A percentile compares a stretch with the other conserved stretches of the same genome.
phyloP scores from a whole-genome alignment of 768 basidiomycete species.

The Leccinum sublutescens region DNA sequence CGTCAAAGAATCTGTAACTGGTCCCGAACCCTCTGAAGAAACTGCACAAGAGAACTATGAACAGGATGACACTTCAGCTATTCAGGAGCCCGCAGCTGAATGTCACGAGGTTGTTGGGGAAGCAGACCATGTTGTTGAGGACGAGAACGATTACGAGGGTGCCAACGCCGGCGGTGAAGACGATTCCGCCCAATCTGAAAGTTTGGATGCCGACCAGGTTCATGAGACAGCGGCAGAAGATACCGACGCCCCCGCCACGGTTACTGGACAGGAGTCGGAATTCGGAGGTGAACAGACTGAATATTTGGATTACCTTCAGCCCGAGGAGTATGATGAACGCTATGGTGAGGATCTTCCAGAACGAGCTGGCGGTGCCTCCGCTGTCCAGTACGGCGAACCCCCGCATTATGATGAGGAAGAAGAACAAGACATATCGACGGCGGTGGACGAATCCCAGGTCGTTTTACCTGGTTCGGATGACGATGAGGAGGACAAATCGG shows the following conservation, averaged over 20 bases:
- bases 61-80: neutral
- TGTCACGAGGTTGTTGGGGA: slow-evolving; percentile 19
- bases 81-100: slow-evolving; percentile 14
- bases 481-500: slow-evolving; percentile 12
- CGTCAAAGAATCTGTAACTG: slow-evolving; percentile 1
- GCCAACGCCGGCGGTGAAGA: slow-evolving; percentile 19
- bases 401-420: slow-evolving; percentile 26
- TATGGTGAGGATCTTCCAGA: slow-evolving; percentile 37
- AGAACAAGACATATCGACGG: slow-evolving; percentile 18
- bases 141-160: slow-evolving; percentile 23
- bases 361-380: slow-evolving; percentile 17
- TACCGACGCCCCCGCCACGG: slow-evolving; percentile 16
- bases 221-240: slow-evolving; percentile 25
- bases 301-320: slow-evolving; percentile 33
- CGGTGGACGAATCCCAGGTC: slow-evolving; percentile 18
- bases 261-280: slow-evolving; percentile 10
- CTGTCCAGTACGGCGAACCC: slow-evolving; percentile 18
- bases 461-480: slow-evolving; percentile 13
- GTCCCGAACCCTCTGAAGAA: slow-evolving; percentile 5
- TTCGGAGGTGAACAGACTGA: slow-evolving; percentile 34
- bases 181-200: slow-evolving; percentile 15
- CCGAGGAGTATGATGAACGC: slow-evolving; percentile 36
- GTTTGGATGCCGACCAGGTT: slow-evolving; percentile 30
- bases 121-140: slow-evolving; percentile 15
- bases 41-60: slow-evolving; percentile 11